Evolutionary conservation across 2,329 filamentous ascomycete species (phyloP).

Genomic region (Monilinia polystroma): DNA sequence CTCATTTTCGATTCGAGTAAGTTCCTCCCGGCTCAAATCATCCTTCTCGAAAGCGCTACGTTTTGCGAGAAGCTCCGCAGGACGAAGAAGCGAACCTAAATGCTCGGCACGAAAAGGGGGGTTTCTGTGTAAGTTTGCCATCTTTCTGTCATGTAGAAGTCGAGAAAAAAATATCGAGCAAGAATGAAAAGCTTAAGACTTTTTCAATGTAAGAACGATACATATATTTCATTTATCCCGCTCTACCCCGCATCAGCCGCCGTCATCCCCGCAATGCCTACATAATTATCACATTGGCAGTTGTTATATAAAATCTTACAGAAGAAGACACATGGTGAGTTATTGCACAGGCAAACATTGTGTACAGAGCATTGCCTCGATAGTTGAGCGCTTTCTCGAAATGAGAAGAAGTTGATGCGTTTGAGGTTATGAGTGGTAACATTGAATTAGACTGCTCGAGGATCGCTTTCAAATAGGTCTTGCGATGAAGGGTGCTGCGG

Average conservation of each 20-base stretch:
- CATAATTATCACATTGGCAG: not conserved
- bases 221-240: not conserved
- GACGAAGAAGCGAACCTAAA: constrained; percentile 62
- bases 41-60: constrained; percentile 56
- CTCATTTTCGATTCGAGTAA: constrained; percentile 52
- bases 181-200: not conserved
- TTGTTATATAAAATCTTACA: not conserved
- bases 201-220: not conserved
- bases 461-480: not conserved
- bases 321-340: not conserved
- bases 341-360: not conserved
- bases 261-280: not conserved
- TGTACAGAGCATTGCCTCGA: not conserved
- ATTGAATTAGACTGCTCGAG: not conserved
- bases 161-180: not conserved
- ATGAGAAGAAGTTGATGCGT: not conserved
- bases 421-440: not conserved
- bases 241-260: constrained; percentile 9
- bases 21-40: constrained; percentile 46
- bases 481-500: not conserved
- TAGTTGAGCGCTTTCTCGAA: not conserved
- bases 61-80: constrained; percentile 55
- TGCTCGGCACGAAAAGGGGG: constrained; percentile 63
- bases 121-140: constrained; percentile 28
- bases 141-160: constrained; percentile 5